Base-by-base conservation (phyloP, 2,329 filamentous ascomycete genomes). In the Phialophora tarda region DNA sequence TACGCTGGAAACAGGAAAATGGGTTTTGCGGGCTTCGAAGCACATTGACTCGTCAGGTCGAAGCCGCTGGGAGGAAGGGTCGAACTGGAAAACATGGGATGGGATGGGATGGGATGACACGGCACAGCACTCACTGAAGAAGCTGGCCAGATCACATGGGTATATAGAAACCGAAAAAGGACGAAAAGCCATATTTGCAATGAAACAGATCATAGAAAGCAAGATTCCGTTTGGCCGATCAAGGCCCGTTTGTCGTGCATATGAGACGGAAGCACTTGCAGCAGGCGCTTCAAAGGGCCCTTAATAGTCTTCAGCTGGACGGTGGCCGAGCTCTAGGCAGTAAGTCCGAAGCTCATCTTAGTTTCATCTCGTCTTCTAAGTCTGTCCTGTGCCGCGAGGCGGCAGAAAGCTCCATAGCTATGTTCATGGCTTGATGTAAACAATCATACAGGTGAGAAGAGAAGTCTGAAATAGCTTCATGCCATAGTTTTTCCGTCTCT, bases 331-430 rank as follows among this genome's bases (percentile, higher is more conserved):
- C 4, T 44, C 17, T n/a, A n/a, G 38, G 21, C 17, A 44, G 14
- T 8, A n/a, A n/a, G 38, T n/a, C 17, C 1, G 12, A 44, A 2
- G 38, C 34, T 21, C 6, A 7, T n/a, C 38, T 44, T 0, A 44
- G 17, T 41, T 41, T 41, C 38, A 41, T 6, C 6, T n/a, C 14
- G 17, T 17, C 38, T n/a, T 17, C 14, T 38, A 38, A 4, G 34
- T 12, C 34, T 4, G 11, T 38, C 10, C 14, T 11, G 11, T 48
- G n/a, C 3, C n/a, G n/a, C 23, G 44, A 17, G 38, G 34, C 34
- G 34, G 38, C 17, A 41, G n/a, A 59, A 47, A 26, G 32, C 41
- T 34, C 30, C 28, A 28, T 38, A 2, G 48, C 59, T 61, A 53
- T 53, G 59, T 47, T 21, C 53, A 53, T 53, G 47, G 44, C n/a